A percentile compares a stretch with the other conserved stretches of the same genome.
These are phyloP conservation scores for Dothidotthia symphoricarpi DNA, from an alignment of 2,329 filamentous ascomycete species.

Conservation along the genomic window DNA sequence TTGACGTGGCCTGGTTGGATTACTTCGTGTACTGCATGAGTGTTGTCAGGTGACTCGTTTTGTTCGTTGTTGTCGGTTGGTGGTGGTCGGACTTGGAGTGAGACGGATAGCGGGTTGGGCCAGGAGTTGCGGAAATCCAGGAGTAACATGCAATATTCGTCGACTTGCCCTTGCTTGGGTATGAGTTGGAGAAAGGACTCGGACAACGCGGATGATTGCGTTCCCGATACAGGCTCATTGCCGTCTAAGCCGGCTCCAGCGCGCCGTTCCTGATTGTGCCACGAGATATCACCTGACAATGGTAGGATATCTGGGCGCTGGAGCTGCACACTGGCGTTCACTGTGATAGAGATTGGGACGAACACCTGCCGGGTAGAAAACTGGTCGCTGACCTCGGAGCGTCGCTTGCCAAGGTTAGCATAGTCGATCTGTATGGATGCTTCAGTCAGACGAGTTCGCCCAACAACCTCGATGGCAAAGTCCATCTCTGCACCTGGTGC, in stretches of 20 bases:
- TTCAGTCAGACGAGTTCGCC: conserved; percentile 78
- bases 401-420: conserved; percentile 69
- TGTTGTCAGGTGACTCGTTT: conserved; percentile 9
- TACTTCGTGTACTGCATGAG: conserved; percentile 41
- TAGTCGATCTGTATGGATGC: conserved; percentile 84
- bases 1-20: conserved; percentile 63
- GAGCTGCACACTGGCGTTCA: conserved; percentile 86
- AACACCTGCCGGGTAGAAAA: conserved; percentile 85
- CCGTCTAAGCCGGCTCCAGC: not conserved
- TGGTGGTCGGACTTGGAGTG: conserved; percentile 51
- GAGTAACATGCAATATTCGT: conserved; percentile 73
- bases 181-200: conserved; percentile 47
- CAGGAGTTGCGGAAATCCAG: conserved; percentile 87
- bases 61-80: conserved; percentile 2
- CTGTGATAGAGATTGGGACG: conserved; percentile 79
- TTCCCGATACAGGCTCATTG: not conserved
- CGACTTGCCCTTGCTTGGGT: conserved; percentile 42
- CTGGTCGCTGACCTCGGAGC: conserved; percentile 65
- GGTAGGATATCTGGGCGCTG: conserved; percentile 76
- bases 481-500: conserved; percentile 64
- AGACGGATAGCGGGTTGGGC: conserved; percentile 73
- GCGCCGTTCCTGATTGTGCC: conserved; percentile 48
- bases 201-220: not conserved
- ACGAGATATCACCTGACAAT: conserved; percentile 67
- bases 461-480: conserved; percentile 81